Conservation (phyloP, 345 rosid genomes). For the Citrus hindsii region DNA sequence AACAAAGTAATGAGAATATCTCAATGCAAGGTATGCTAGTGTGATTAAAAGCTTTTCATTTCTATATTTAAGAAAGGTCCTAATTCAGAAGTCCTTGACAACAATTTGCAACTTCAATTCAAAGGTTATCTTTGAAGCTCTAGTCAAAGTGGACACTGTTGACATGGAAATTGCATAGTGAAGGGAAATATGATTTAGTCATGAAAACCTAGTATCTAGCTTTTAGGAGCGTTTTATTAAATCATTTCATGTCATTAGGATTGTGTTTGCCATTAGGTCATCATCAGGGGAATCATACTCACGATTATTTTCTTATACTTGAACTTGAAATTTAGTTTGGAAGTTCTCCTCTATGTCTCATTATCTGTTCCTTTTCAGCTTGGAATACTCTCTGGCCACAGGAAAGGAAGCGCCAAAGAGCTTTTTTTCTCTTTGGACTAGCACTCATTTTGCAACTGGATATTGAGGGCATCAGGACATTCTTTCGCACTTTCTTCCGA, state of each 20-base stretch:
- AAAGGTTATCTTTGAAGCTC: background rate
- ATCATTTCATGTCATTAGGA: background rate
- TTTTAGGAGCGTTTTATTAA: background rate
- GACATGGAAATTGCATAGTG: background rate
- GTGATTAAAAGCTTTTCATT: background rate
- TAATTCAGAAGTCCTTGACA: background rate
- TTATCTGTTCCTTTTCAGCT: constrained; percentile 41
- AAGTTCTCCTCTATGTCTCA: background rate
- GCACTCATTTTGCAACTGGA: constrained; percentile 87
- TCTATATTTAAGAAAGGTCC: background rate
- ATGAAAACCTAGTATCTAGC: background rate
- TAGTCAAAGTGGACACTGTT: background rate
- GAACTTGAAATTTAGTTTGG: constrained; percentile 14
- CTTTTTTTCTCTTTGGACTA: constrained; percentile 91
- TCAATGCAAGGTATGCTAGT: constrained; percentile 72
- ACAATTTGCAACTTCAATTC: background rate
- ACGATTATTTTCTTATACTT: background rate
- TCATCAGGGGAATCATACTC: background rate
- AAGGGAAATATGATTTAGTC: background rate
- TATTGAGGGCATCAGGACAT: constrained; percentile 71
- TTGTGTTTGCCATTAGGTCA: background rate
- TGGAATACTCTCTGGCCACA: constrained; percentile 95
- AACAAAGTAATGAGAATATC: constrained; percentile 41
- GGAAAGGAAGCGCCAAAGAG: constrained; percentile 93
- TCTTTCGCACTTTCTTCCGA: constrained; percentile 81